Evolutionary conservation across 208 protist genomes (phyloP), one percentile per base, ranked within the genome.

Genomic region (Acanthamoeba triangularis): DNA sequence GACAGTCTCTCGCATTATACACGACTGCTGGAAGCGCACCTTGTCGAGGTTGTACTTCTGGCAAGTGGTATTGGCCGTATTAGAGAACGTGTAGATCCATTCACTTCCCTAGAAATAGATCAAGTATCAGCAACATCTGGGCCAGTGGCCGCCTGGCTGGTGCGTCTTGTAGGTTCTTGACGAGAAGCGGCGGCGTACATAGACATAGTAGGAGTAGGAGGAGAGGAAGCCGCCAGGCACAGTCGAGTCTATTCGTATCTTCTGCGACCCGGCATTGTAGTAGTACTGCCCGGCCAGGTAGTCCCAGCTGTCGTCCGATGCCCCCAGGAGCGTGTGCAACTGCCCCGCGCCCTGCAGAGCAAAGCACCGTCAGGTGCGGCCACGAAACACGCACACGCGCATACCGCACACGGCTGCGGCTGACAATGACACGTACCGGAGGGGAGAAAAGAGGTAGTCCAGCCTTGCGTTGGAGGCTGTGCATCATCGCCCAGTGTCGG

Each of bases 221-320:
- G 78, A 87, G 49, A 54, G 18, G 78, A 87, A 87, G 78, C 78
- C 78, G 8, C 78, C 78, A 23, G 44, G 44, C 2, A 87, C 11
- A n/a, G 78, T 87, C 14, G 78, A 87, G 78, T 87, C 78, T 5
- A 87, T 87, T 13, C 78, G 78, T 0, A 87, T 87, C 78, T 87
- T 87, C 52, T 87, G 78, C 0, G 78, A 6, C 16, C 37, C 47
- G 44, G 78, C 78, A n/a, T 87, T 87, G 78, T 87, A 87, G 49
- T 87, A 87, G 78, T 87, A 87, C 49, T 87, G 78, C 8, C 78
- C 78, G 5, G 78, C 78, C 25, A 87, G 16, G 52, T 63, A 87
- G 47, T 11, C n/a, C 78, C 78, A 87, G 52, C 37, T 25, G 78
- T 23, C 30, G 11, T 28, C 69, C 3, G 16, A 41, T 23, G 41